Base-by-base conservation (phyloP, 192 early-diverging fungal genomes). In the Obelidium mucronatum region DNA sequence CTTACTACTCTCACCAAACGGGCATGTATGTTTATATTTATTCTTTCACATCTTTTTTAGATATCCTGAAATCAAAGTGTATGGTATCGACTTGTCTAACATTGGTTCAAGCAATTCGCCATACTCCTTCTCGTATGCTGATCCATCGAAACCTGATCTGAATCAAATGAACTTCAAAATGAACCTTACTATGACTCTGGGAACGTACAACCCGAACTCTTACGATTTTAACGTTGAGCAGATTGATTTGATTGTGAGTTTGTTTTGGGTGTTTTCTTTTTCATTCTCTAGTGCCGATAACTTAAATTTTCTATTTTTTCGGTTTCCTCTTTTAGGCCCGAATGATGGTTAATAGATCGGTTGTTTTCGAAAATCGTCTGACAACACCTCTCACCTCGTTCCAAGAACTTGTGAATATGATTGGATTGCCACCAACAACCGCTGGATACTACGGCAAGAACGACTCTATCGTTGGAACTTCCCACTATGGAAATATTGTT, bases 1-100 rank as follows among this genome's bases (percentile, higher is more conserved):
- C 33, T 60, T 52, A 17, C n/a, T n/a, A n/a, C n/a, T 52, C 13
- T 52, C 8, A 61, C 31, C 59, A 11, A 11, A 11, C 31, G 8
- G 8, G 11, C 31, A 61, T 13, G 8, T 28, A 13, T 66, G 15
- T 30, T 26, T 66, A 39, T 37, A n/a, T n/a, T n/a, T n/a, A n/a
- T n/a, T n/a, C n/a, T n/a, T n/a, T n/a, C 11, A n/a, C 56, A 30
- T 59, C 6, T 19, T 11, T 30, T 5, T n/a, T 8, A 40, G 70
- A 19, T 74, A 62, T 39, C 72, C 72, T 11, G 55, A 74, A 62
- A 78, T 78, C 61, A 19, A 42, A 34, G 70, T 78, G 5, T 74
- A 74, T 54, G 37, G 54, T 15, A 74, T 74, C 33, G 40, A 74
- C 40, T 48, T 74, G 22, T 26, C 55, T 11, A 26, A 74, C 1